A percentile compares a stretch with the other conserved stretches of the same genome.
Conservation (phyloP, 257 asterid genomes). For the Plantago ovata region DNA sequence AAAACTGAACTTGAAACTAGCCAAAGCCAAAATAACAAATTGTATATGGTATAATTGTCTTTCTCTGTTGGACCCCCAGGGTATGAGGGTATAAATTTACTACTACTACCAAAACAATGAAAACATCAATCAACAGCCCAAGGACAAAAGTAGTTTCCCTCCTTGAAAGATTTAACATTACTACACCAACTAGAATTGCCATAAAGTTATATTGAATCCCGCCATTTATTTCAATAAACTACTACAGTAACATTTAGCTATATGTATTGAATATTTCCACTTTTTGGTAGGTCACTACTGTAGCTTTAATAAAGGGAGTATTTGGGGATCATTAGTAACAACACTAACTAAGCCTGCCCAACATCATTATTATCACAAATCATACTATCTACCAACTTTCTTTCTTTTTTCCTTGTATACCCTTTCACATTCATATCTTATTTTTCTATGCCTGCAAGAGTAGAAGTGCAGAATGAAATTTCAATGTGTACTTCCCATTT, state of each 20-base stretch:
- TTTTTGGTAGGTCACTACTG: constrained; percentile 13
- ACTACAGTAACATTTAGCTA: constrained; percentile 5
- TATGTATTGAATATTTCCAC: constrained; percentile 24
- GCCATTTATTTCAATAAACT: constrained; percentile 1
- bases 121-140: constrained; percentile 1
- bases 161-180: not conserved
- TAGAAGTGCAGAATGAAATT: too few species aligned
- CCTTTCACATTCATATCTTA: not conserved
- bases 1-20: not conserved
- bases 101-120: too few species aligned
- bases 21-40: not conserved
- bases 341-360: constrained; percentile 17
- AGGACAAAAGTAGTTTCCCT: constrained; percentile 10
- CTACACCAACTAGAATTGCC: not conserved
- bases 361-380: too few species aligned
- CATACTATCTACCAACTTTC: not conserved
- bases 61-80: not conserved
- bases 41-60: not conserved
- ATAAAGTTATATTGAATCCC: not conserved
- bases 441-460: not conserved
- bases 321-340: constrained; percentile 24
- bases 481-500: too few species aligned
- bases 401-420: too few species aligned
- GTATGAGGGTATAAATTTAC: not conserved
- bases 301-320: constrained; percentile 24